A percentile compares a stretch with the other conserved stretches of the same genome.
Evolutionary conservation across 2,329 filamentous ascomycete species (phyloP).

Genomic region (Cladophialophora bantiana): DNA sequence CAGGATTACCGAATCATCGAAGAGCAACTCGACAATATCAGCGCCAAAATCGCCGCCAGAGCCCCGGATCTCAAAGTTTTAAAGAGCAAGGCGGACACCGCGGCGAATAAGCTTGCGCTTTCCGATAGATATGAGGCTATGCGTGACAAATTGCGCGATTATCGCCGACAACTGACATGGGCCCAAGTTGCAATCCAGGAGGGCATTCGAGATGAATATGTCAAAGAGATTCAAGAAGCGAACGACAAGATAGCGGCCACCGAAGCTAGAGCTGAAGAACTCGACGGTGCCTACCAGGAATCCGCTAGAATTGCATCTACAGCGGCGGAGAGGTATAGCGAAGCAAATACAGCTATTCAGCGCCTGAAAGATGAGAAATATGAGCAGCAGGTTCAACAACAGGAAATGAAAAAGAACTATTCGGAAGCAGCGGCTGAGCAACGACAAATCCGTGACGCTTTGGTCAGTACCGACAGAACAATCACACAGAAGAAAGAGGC

Average conservation of each 20-base stretch:
- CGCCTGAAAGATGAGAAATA: conserved; percentile 57
- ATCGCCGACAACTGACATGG: conserved; percentile 80
- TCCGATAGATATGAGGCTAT: conserved; percentile 72
- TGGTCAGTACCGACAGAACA: conserved; percentile 39
- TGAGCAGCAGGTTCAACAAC: conserved; percentile 59
- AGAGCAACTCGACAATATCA: conserved; percentile 76
- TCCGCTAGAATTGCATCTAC: conserved; percentile 40
- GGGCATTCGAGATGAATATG: conserved; percentile 50
- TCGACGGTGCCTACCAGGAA: conserved; percentile 57
- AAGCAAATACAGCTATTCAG: conserved; percentile 53
- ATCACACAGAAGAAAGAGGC: conserved; percentile 61
- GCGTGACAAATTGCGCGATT: conserved; percentile 64
- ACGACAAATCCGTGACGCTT: conserved; percentile 62
- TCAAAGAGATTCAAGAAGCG: conserved; percentile 45
- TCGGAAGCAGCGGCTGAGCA: conserved; percentile 67
- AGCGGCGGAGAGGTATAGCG: conserved; percentile 52
- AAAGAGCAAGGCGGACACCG: conserved; percentile 65
- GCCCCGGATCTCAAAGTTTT: conserved; percentile 69
- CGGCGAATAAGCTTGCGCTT: conserved; percentile 68
- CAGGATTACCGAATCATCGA: conserved; percentile 87
- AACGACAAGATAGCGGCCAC: conserved; percentile 59
- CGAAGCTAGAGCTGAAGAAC: conserved; percentile 51
- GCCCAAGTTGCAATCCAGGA: conserved; percentile 83
- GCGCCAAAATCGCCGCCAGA: conserved; percentile 67
- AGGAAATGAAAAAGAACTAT: conserved; percentile 62